Evolutionary conservation across 2,329 filamentous ascomycete genomes (phyloP), one percentile per base, ranked within the genome.

Genomic region (Pseudocercospora ulei): DNA sequence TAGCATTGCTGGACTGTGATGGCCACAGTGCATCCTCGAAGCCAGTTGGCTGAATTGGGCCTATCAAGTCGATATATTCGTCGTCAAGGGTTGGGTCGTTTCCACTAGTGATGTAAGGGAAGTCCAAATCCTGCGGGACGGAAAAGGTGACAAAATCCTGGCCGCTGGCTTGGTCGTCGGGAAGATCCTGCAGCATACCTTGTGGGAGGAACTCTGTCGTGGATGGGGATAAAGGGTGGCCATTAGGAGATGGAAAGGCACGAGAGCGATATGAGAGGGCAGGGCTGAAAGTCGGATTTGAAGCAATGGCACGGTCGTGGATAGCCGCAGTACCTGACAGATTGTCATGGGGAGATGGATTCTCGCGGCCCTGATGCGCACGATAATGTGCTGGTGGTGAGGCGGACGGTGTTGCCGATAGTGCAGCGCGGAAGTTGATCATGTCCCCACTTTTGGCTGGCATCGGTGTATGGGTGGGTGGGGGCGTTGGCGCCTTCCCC

Each of bases 121-220:
- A 52, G 39, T 50, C 39, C 19, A 54, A 47, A 28, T 51, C 53
- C 17, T 54, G 50, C 2, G 54, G 54, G 38, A 56, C 39, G 3
- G 44, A 48, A 40, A 55, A 56, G 20, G 50, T 43, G 23, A 55
- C 43, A 35, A 53, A 55, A 29, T 56, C 52, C 20, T 42, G 44
- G 11, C 41, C 41, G 3, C 18, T 20, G 14, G 24, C 18, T 25
- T 43, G 17, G 12, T 48, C 39, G 26, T 46, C 35, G 5, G 41
- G 9, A n/a, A 33, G 30, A 8, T 31, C n/a, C 16, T 28, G 22
- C 20, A 11, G 14, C 6, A 17, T 42, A 35, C 49, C 39, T n/a
- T 53, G 47, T 23, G 44, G 41, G 16, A 56, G 33, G 11, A 55
- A 50, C 27, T 57, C 55, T 9, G 54, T 57, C 25, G 58, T 36